Evolutionary conservation across 2,329 filamentous ascomycete species (phyloP).

Genomic region (Clarireedia monteithiana): DNA sequence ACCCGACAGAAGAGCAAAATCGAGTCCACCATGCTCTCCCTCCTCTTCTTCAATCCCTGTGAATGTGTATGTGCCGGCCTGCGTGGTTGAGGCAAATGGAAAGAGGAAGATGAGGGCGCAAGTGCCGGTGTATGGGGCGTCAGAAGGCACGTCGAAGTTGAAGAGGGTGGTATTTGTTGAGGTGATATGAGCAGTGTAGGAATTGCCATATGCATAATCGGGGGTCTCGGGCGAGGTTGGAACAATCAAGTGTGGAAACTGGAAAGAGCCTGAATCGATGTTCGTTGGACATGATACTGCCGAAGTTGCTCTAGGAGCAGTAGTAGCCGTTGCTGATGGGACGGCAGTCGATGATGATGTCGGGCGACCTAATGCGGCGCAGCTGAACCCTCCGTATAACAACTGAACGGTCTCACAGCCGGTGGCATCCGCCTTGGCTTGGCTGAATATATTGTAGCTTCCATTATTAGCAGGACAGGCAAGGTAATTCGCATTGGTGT

Average conservation of each 20-base stretch:
- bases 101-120: conserved; percentile 61
- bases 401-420: conserved; percentile 22
- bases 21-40: conserved; percentile 1
- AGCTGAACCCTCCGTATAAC: conserved; percentile 20
- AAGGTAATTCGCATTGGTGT: conserved; percentile 15
- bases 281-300: conserved; percentile 11
- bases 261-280: conserved; percentile 34
- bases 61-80: conserved; percentile 38
- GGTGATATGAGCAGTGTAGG: conserved; percentile 48
- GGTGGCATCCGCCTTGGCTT: conserved; percentile 15
- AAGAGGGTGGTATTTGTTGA: conserved; percentile 41
- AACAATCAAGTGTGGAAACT: conserved; percentile 56
- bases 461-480: conserved; percentile 25
- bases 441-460: conserved; percentile 21
- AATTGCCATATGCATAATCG: conserved; percentile 43
- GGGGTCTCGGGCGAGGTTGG: conserved; percentile 48
- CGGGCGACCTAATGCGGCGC: conserved; percentile 17
- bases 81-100: conserved; percentile 43
- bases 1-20: conserved; percentile 39
- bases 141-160: conserved; percentile 57
- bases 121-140: conserved; percentile 33
- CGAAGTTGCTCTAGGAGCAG: neutral
- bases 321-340: neutral
- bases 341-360: neutral
- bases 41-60: conserved; percentile 45